Conservation (phyloP, 176 grass and related monocot species). For the Canna indica region DNA sequence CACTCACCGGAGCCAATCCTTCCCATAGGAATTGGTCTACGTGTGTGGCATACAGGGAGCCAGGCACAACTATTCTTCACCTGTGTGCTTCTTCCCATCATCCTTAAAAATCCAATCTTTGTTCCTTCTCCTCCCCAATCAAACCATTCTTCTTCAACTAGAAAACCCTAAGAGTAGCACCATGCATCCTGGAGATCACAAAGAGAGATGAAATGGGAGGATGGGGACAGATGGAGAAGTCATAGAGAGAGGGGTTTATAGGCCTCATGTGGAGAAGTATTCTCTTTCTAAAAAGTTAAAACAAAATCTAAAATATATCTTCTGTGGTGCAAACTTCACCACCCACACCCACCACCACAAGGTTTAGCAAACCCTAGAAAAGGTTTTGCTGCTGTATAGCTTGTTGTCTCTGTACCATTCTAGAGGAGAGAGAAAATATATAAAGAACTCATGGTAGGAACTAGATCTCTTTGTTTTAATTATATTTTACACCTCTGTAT, state of each 20-base stretch:
- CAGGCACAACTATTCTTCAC: slow-evolving; percentile 21
- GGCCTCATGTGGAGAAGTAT: not conserved
- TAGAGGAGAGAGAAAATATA: no score
- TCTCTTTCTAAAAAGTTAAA: not conserved
- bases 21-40: slow-evolving; percentile 7
- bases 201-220: no score
- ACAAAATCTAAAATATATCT: no score
- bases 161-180: no score
- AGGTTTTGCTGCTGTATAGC: not conserved
- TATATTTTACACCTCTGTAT: not conserved
- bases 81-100: not conserved
- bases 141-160: no score
- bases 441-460: not conserved
- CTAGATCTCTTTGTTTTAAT: not conserved
- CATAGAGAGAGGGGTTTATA: not conserved
- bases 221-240: no score
- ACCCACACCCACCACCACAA: not conserved
- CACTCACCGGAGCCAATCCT: slow-evolving; percentile 49
- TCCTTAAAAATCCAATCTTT: not conserved
- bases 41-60: slow-evolving; percentile 33
- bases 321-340: no score
- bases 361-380: not conserved
- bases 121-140: no score
- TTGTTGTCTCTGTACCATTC: not conserved
- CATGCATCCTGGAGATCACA: no score